Base-by-base conservation (phyloP, 108 stramenopile genomes). In the Skeletonema tropicum region DNA sequence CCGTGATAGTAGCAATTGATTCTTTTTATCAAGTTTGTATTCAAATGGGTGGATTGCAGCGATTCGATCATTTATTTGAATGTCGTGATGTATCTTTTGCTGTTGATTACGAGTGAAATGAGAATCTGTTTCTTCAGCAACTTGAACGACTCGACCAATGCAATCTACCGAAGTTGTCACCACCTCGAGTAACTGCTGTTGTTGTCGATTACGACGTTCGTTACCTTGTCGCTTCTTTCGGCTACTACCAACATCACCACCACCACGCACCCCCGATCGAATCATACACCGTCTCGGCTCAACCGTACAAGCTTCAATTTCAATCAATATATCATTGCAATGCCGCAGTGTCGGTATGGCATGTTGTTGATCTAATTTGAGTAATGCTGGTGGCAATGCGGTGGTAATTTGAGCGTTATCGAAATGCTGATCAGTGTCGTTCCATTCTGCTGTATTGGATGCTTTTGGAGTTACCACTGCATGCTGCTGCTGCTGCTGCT, bases 41-140 rank as follows among this genome's bases (percentile, higher is more conserved):
- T 71, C 73, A 52, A 81, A 81, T n/a, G 80, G 80, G 68, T 65
- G 74, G n/a, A 75, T 31, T 2, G 80, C 80, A 1, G 80, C 80
- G 4, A 81, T 68, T 17, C 80, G 68, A 65, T 80, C 79, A 11
- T 80, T 73, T 3, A 74, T 63, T 32, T 21, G 42, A 14, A 81
- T 62, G n/a, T 74, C 80, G 52, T 80, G 66, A 42, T 74, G 42
- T 45, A 14, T 45, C 63, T 73, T 19, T 60, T 72, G 13, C 72
- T 80, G 45, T 33, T 45, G 42, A 38, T 0, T 35, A 35, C 6
- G 5, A 35, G 33, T 7, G 7, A 35, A 35, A 35, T 35, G 10
- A 38, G 8, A 0, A 38, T 45, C 15, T 1, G 14, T 15, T 0
- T 45, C 42, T 0, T 45, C 42, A 2, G 42, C 42, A 45, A 45